Percentiles rank a stretch among this genome's conserved stretches.
Conservation (phyloP, 352 stramenopile genomes). For the Phytophthora fragariae region DNA sequence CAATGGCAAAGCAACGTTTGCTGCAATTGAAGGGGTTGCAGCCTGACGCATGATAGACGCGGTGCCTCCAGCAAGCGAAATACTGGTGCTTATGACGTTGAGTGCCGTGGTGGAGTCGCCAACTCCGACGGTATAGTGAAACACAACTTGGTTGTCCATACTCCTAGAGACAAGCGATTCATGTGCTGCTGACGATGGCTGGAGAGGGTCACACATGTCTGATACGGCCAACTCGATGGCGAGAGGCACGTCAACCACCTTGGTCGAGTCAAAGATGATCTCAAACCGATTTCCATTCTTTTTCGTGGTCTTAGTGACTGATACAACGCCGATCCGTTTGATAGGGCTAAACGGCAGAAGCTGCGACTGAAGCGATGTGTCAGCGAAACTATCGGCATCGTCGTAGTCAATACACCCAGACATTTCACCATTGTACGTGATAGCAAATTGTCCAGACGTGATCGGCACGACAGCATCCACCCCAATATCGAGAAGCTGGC, state of each 20-base stretch:
- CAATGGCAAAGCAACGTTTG: conserved; percentile 45
- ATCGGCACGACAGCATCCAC: conserved; percentile 59
- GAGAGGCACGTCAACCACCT: conserved; percentile 51
- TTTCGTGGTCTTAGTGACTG: conserved; percentile 45
- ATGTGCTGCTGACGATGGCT: conserved; percentile 44
- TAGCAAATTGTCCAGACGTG: conserved; percentile 68
- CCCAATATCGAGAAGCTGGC: conserved; percentile 75
- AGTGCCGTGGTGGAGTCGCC: conserved; percentile 44
- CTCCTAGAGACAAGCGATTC: conserved; percentile 48
- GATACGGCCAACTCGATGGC: conserved; percentile 48
- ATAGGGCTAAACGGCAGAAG: conserved; percentile 56
- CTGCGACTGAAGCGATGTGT: conserved; percentile 53
- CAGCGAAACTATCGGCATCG: conserved; percentile 47
- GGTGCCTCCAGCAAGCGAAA: conserved; percentile 35
- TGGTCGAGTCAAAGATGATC: conserved; percentile 60
- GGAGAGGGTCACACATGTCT: conserved; percentile 64
- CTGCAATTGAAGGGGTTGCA: conserved; percentile 40
- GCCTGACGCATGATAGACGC: conserved; percentile 47
- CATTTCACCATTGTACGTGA: conserved; percentile 49
- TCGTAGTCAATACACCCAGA: conserved; percentile 65
- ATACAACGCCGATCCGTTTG: conserved; percentile 57
- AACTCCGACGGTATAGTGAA: conserved; percentile 62
- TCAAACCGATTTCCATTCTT: conserved; percentile 73
- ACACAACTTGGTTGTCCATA: conserved; percentile 54
- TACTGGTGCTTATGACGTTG: conserved; percentile 31